phyloP scores from a whole-genome alignment of 129 eudicot species.

The Solidago caesia region DNA sequence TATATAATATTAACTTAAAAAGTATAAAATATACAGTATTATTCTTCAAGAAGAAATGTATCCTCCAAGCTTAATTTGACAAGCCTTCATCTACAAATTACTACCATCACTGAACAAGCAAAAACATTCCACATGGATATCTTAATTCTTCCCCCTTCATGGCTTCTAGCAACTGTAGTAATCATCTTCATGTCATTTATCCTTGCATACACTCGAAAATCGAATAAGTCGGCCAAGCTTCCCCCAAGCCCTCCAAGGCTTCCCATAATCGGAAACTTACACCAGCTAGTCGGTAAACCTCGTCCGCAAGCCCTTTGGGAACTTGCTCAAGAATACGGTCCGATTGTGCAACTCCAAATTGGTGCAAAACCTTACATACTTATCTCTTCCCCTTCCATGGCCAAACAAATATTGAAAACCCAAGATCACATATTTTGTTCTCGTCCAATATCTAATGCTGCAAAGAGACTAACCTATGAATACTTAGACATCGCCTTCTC shows the following conservation, averaged over 20 bases:
- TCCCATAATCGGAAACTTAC: slow-evolving; percentile 47
- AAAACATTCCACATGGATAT: background rate
- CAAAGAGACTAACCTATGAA: slow-evolving; percentile 25
- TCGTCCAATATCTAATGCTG: background rate
- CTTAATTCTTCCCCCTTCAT: slow-evolving; percentile 10
- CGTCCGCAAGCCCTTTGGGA: slow-evolving; percentile 33
- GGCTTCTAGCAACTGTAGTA: slow-evolving; percentile 12
- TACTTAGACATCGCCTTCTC: slow-evolving; percentile 24
- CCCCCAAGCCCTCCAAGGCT: slow-evolving; percentile 42
- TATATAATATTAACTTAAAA: no score
- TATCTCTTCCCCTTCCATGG: slow-evolving; percentile 27
- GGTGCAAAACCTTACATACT: slow-evolving; percentile 18
- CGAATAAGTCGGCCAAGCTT: slow-evolving; percentile 8
- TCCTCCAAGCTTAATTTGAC: no score
- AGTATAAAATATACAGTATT: no score
- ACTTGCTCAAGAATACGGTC: slow-evolving; percentile 17
- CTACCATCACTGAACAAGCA: background rate
- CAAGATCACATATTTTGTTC: slow-evolving; percentile 29
- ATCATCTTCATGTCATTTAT: background rate
- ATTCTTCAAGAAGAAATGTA: no score
- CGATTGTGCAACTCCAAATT: slow-evolving; percentile 11
- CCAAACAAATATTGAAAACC: slow-evolving; percentile 31
- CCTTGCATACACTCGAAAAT: background rate
- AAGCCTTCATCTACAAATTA: no score
- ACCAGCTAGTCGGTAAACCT: slow-evolving; percentile 13